Evolutionary conservation across 2,329 filamentous ascomycete species (phyloP).

Genomic region (Alternaria viburni): DNA sequence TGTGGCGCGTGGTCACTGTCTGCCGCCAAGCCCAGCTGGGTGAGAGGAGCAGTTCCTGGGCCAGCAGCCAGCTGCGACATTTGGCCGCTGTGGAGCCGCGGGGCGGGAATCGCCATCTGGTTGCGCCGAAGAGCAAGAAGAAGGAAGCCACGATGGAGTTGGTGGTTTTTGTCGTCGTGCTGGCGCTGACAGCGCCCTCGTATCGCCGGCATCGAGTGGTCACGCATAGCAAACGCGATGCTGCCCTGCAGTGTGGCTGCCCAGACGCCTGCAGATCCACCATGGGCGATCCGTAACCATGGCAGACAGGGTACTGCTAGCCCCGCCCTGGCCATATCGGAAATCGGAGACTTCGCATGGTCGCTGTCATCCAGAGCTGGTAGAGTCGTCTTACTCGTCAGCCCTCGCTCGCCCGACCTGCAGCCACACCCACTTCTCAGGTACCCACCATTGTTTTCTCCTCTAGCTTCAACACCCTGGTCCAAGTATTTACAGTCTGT

Average conservation of each 20-base stretch:
- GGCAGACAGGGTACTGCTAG: constrained; percentile 40
- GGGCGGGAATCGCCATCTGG: constrained; percentile 10
- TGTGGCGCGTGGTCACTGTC: constrained; percentile 18
- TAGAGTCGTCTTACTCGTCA: constrained; percentile 33
- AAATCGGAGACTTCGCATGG: constrained; percentile 46
- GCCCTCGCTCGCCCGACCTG: constrained; percentile 32
- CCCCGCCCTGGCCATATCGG: constrained; percentile 44
- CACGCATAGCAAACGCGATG: constrained; percentile 16
- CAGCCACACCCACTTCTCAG: constrained; percentile 46
- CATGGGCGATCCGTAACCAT: constrained; percentile 47
- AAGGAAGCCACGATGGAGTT: not conserved
- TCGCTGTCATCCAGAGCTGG: constrained; percentile 31
- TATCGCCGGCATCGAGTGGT: constrained; percentile 5
- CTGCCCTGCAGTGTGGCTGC: constrained; percentile 45
- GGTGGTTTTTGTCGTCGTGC: not conserved
- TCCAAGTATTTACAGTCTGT: constrained; percentile 36
- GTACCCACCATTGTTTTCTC: constrained; percentile 38
- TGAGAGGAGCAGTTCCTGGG: constrained; percentile 19
- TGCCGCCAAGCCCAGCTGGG: constrained; percentile 29
- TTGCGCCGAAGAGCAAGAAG: not conserved
- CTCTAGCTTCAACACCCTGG: constrained; percentile 32
- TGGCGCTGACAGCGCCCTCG: not conserved
- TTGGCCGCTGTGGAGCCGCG: constrained; percentile 32
- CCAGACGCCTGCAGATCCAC: constrained; percentile 44
- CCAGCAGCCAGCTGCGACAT: constrained; percentile 23